These are phyloP conservation scores for Gryganskiella cystojenkinii DNA, from an alignment of 192 early-diverging fungal genomes.

Conservation along the genomic window DNA sequence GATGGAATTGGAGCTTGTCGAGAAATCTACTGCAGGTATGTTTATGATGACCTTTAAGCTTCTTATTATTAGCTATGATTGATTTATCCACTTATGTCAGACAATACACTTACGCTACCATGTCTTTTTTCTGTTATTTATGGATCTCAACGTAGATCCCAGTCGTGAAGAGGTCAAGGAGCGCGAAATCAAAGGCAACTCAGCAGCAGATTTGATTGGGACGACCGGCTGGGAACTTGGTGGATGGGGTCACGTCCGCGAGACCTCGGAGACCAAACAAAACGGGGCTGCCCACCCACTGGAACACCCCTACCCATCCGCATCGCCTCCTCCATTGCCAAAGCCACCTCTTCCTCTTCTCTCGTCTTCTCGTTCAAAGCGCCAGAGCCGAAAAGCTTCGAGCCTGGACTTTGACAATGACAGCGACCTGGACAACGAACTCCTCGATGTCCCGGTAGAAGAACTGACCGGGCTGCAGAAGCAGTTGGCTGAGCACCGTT, in stretches of 20 bases:
- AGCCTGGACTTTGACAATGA: not conserved
- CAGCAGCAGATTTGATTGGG: not conserved
- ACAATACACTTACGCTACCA: too few species aligned
- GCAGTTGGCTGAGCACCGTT: slow-evolving; percentile 36
- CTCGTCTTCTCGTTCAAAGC: too few species aligned
- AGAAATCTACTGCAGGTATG: too few species aligned
- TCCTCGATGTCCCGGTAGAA: not conserved
- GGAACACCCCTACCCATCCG: slow-evolving; percentile 18
- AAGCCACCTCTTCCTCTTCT: not conserved
- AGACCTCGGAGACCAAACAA: slow-evolving; percentile 4
- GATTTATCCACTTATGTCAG: too few species aligned
- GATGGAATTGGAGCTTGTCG: too few species aligned
- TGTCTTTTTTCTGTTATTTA: too few species aligned
- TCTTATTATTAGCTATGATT: too few species aligned
- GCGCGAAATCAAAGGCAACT: not conserved
- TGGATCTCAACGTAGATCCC: too few species aligned
- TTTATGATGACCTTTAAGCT: too few species aligned
- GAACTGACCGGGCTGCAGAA: slow-evolving; percentile 38
- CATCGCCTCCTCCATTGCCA: not conserved
- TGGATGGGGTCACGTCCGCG: slow-evolving; percentile 22
- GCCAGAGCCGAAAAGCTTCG: too few species aligned
- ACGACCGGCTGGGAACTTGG: slow-evolving; percentile 35
- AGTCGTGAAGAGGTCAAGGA: not conserved
- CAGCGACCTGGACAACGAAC: not conserved
- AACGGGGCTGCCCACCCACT: not conserved